A percentile compares a stretch with the other conserved stretches of the same genome.
These are phyloP conservation scores for Fusarium drepaniforme DNA, from an alignment of 2,329 filamentous ascomycete genomes.

Conservation along the genomic window DNA sequence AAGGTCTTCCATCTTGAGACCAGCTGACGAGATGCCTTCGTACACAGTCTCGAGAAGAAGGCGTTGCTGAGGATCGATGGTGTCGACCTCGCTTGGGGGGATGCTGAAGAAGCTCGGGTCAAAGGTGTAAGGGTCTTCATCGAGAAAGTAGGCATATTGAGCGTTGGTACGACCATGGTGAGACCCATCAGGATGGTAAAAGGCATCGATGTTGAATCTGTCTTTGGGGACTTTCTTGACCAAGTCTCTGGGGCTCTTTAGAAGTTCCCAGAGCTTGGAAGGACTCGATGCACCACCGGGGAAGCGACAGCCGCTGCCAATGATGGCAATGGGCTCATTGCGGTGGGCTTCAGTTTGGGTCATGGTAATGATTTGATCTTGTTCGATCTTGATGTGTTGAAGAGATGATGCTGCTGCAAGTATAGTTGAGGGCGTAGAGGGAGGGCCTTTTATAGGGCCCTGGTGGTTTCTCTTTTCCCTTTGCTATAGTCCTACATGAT, in stretches of 20 bases:
- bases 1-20: neutral
- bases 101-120: constrained; percentile 56
- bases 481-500: neutral
- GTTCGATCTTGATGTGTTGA: neutral
- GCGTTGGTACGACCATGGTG: neutral
- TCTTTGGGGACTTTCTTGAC: constrained; percentile 43
- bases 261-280: constrained; percentile 52
- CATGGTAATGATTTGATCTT: neutral
- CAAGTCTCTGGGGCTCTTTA: constrained; percentile 48
- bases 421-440: neutral
- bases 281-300: constrained; percentile 50
- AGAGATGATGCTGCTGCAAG: neutral
- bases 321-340: constrained; percentile 54
- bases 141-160: neutral
- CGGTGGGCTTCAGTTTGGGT: neutral
- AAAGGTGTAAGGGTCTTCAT: neutral
- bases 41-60: neutral
- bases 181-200: constrained; percentile 44
- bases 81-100: constrained; percentile 50
- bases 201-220: constrained; percentile 41
- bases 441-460: neutral
- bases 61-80: constrained; percentile 50
- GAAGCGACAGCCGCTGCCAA: constrained; percentile 55
- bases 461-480: neutral
- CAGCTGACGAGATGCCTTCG: neutral